phyloP scores from a whole-genome alignment of 2,329 filamentous ascomycete genomes.

The Gyromitra esculenta region DNA sequence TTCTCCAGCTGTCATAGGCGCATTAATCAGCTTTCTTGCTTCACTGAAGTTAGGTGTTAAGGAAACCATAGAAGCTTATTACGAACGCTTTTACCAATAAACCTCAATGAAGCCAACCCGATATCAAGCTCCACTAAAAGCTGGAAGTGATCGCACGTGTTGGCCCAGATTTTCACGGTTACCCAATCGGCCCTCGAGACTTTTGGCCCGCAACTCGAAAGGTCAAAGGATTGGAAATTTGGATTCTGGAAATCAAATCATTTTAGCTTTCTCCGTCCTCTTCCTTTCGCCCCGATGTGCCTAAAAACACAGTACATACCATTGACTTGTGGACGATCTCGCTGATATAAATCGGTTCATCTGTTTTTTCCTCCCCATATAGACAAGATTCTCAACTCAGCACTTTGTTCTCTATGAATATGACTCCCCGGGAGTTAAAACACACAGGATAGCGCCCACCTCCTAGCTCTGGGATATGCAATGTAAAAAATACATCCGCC shows the following conservation, averaged over 20 bases:
- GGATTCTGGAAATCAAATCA: constrained; percentile 64
- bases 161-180: constrained; percentile 69
- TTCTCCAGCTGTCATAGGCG: constrained; percentile 63
- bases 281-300: neutral
- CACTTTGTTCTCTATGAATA: constrained; percentile 41
- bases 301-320: constrained; percentile 54
- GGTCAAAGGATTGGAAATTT: constrained; percentile 71
- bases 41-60: neutral
- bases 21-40: constrained; percentile 24
- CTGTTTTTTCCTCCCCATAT: constrained; percentile 44
- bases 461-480: constrained; percentile 66
- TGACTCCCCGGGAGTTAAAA: constrained; percentile 22
- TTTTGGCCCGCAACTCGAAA: constrained; percentile 66
- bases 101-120: constrained; percentile 68
- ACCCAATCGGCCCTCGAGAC: constrained; percentile 68
- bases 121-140: constrained; percentile 69
- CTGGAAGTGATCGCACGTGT: constrained; percentile 64
- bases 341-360: constrained; percentile 72
- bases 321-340: constrained; percentile 70
- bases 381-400: constrained; percentile 45
- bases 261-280: constrained; percentile 13
- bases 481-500: constrained; percentile 72
- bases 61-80: constrained; percentile 5
- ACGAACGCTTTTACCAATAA: constrained; percentile 68
- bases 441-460: constrained; percentile 59